These are phyloP conservation scores for Suhomyces bokatorum DNA, from an alignment of 1,139 yeast species.

Conservation along the genomic window DNA sequence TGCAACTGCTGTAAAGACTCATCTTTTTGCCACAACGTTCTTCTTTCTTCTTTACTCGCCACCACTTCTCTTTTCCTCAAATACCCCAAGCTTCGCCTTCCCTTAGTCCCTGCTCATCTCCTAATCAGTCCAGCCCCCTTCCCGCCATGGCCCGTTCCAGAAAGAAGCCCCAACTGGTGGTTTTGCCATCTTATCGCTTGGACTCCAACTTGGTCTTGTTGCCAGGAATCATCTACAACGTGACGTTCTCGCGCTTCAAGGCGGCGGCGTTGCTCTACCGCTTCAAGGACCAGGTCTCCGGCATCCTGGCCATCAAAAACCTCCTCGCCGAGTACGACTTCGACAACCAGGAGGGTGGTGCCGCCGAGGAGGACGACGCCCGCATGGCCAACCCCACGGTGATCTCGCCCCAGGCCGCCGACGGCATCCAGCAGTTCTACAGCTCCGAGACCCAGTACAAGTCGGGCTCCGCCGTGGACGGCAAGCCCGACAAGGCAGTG, in stretches of 20 bases:
- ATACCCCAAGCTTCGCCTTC: not conserved
- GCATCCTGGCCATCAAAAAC: slow-evolving; percentile 33
- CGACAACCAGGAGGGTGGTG: slow-evolving; percentile 22
- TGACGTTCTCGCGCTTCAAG: slow-evolving; percentile 49
- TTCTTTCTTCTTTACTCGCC: not conserved
- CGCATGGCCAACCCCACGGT: slow-evolving; percentile 21
- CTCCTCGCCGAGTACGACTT: slow-evolving; percentile 39
- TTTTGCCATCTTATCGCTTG: slow-evolving; percentile 43
- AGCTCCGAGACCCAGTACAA: slow-evolving; percentile 20
- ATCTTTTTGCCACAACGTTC: not conserved
- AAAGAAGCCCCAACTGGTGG: slow-evolving; percentile 20
- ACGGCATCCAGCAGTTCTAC: slow-evolving; percentile 36
- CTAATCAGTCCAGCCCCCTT: not conserved
- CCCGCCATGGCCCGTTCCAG: slow-evolving; percentile 8
- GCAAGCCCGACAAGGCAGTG: slow-evolving; percentile 2
- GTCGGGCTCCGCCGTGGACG: slow-evolving; percentile 2
- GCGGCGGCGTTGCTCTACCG: slow-evolving; percentile 50
- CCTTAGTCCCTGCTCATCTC: not conserved
- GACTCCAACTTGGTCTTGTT: slow-evolving; percentile 52
- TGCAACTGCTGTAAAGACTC: not conserved
- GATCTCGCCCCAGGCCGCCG: slow-evolving; percentile 37
- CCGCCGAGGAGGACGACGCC: slow-evolving; percentile 17
- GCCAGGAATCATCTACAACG: slow-evolving; percentile 63
- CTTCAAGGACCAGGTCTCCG: slow-evolving; percentile 31
- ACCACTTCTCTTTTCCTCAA: not conserved